A percentile compares a stretch with the other conserved stretches of the same genome.
These are phyloP conservation scores for Mucor circinelloides DNA, from an alignment of 371 early-diverging fungal genomes.

Conservation along the genomic window DNA sequence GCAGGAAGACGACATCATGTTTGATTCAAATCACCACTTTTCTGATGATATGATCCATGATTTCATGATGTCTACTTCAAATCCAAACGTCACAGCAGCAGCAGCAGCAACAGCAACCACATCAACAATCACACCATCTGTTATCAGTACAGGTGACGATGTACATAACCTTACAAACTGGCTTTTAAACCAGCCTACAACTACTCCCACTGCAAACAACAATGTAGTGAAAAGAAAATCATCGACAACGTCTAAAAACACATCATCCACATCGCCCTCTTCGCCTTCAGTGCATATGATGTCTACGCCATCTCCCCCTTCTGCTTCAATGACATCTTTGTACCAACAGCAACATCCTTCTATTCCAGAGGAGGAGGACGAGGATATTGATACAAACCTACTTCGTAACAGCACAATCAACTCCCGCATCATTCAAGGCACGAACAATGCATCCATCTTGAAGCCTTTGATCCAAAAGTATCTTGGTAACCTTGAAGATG, in stretches of 20 bases:
- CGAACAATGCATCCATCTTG: conserved; percentile 23
- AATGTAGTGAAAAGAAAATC: conserved; percentile 8
- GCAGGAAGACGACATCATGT: conserved; percentile 45
- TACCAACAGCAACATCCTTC: conserved; percentile 39
- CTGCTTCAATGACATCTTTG: conserved; percentile 29
- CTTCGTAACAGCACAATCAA: conserved; percentile 16
- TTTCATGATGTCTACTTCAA: conserved; percentile 14
- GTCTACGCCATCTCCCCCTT: conserved; percentile 45
- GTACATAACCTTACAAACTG: conserved; percentile 18
- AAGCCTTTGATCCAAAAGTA: conserved; percentile 49
- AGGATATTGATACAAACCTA: conserved; percentile 26
- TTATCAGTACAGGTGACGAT: conserved; percentile 15
- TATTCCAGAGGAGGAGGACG: conserved; percentile 55
- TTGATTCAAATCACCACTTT: conserved; percentile 9
- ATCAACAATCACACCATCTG: conserved; percentile 28
- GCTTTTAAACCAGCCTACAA: conserved; percentile 17
- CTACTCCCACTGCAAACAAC: conserved; percentile 6
- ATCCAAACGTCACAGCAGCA: not conserved
- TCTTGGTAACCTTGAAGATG: conserved; percentile 47
- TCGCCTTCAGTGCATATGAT: conserved; percentile 25
- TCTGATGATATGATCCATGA: conserved; percentile 14
- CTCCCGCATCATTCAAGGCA: conserved; percentile 35
- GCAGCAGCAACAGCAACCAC: conserved; percentile 16
- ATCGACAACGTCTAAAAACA: conserved; percentile 18
- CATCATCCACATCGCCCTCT: conserved; percentile 20